These are phyloP conservation scores for Auricularia cornea DNA, from an alignment of 768 basidiomycete genomes.

Conservation along the genomic window DNA sequence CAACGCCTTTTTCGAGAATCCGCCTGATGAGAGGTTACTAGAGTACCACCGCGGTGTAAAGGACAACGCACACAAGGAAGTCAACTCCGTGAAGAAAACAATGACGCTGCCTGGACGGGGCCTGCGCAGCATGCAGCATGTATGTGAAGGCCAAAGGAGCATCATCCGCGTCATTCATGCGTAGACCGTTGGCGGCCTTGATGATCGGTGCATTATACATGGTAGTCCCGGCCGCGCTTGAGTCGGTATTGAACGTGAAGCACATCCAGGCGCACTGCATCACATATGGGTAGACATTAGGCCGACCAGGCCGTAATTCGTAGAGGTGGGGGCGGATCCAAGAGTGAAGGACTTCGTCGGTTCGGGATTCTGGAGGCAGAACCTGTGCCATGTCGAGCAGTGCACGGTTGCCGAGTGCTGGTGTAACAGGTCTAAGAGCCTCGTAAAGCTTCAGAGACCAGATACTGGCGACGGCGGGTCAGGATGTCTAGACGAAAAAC, in stretches of 20 bases:
- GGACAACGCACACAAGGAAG: neutral
- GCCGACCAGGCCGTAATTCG: neutral
- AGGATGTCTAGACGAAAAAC: neutral
- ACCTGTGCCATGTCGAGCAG: neutral
- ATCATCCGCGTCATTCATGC: neutral
- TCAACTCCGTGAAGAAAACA: neutral
- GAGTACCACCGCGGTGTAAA: neutral
- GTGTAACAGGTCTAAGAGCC: neutral
- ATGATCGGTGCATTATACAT: neutral
- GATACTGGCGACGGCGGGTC: neutral
- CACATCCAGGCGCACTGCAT: neutral
- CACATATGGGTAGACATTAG: neutral
- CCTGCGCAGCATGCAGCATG: neutral
- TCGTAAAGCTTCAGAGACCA: neutral
- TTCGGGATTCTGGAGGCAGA: neutral
- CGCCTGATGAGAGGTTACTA: neutral
- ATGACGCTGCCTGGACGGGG: neutral
- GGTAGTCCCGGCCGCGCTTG: neutral
- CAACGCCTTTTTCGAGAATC: neutral
- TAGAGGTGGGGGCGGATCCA: neutral
- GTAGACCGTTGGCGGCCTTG: neutral
- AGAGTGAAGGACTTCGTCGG: neutral
- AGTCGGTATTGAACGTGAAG: neutral
- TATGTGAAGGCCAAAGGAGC: neutral
- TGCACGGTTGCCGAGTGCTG: neutral